Evolutionary conservation across 306 rosid genomes (phyloP), one percentile per base, ranked within the genome.

Genomic region (Glycine soja): DNA sequence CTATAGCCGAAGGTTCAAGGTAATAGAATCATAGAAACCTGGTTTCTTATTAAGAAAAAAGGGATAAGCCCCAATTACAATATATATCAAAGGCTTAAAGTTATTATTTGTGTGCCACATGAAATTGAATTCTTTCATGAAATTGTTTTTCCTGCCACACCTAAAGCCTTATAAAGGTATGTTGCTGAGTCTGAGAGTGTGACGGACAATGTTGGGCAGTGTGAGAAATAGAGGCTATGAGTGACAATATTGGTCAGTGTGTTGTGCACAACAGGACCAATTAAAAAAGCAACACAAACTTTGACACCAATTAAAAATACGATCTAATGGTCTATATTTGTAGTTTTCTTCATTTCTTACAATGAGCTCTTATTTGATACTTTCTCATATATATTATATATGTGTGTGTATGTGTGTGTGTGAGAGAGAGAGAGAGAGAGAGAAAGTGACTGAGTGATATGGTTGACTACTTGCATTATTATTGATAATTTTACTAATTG

Each of bases 391-490:
- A 15, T 10, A n/a, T n/a, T n/a, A n/a, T n/a, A n/a, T n/a, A n/a
- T n/a, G n/a, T n/a, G 10, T 66, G 2, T 51, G 9, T 51, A 2
- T 56, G 12, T 54, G 5, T 6, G 10, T 15, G 0, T 50, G 9
- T 1, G 58, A 1, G 30, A 24, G 30, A 24, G 2, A 24, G 30
- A 24, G 30, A 24, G 30, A 1, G 30, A 24, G 30, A 24, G 2
- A 24, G 30, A 24, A 2, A 24, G 30, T n/a, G n/a, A n/a, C n/a
- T 0, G 8, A 4, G 54, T 68, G 32, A 75, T 64, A 56, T 9
- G 75, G 40, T 62, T 66, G 18, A 62, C 30, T 71, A 51, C 58
- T 48, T 72, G 67, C 42, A 58, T 75, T 70, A 65, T 16, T 57
- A 24, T 19, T 53, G 19, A 34, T 43, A 48, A 14, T 74, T 72